Evolutionary conservation across 1,139 yeast species (phyloP).

Genomic region (Suhomyces anneliseae): DNA sequence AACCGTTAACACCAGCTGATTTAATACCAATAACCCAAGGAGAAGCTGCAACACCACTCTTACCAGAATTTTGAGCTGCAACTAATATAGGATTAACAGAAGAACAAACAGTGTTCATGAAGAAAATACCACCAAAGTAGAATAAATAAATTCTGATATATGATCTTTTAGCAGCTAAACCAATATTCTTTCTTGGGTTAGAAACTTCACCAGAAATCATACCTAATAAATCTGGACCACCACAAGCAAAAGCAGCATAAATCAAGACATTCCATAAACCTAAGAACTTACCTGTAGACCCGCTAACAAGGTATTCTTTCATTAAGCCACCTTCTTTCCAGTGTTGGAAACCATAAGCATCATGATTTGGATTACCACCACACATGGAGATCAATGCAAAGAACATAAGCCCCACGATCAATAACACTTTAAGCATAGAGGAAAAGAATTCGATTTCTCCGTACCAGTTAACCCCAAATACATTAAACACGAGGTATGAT

Average conservation of each 20-base stretch:
- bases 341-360: constrained; percentile 41
- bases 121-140: constrained; percentile 41
- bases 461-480: constrained; percentile 39
- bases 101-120: constrained; percentile 36
- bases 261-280: constrained; percentile 37
- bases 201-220: constrained; percentile 36
- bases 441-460: constrained; percentile 42
- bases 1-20: constrained; percentile 36
- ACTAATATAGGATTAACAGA: constrained; percentile 33
- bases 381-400: constrained; percentile 31
- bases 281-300: constrained; percentile 37
- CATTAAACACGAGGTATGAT: constrained; percentile 30
- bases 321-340: constrained; percentile 37
- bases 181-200: constrained; percentile 34
- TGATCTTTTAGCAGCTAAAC: constrained; percentile 36
- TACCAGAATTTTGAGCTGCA: constrained; percentile 23
- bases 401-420: constrained; percentile 42
- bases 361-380: constrained; percentile 17
- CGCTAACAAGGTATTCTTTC: constrained; percentile 31
- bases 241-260: constrained; percentile 43
- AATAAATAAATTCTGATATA: constrained; percentile 36
- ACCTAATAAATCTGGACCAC: constrained; percentile 43
- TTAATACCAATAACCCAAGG: constrained; percentile 44
- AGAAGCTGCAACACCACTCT: constrained; percentile 36
- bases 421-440: constrained; percentile 38